Percentiles rank a stretch among this genome's conserved stretches.
Conservation (phyloP, 768 basidiomycete genomes). For the Phaeolepiota aurea region DNA sequence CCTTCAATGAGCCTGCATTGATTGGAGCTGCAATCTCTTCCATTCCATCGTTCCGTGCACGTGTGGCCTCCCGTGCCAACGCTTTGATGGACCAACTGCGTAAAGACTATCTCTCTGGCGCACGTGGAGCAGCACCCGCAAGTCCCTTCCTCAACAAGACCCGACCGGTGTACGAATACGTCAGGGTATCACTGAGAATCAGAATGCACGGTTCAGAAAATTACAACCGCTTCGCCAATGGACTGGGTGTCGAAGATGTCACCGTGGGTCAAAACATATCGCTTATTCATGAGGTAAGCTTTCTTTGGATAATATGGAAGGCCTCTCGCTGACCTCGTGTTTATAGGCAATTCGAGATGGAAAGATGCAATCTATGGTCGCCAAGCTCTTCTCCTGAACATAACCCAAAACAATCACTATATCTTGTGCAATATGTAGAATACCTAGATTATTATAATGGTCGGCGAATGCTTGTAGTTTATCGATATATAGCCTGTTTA, state of each 20-base stretch:
- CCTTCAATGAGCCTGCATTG: slow-evolving; percentile 19
- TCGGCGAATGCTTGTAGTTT: not conserved
- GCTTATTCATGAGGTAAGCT: slow-evolving; percentile 64
- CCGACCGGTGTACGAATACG: slow-evolving; percentile 67
- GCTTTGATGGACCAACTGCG: slow-evolving; percentile 40
- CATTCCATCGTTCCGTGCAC: slow-evolving; percentile 47
- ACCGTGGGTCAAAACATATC: slow-evolving; percentile 68
- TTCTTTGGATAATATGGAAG: slow-evolving; percentile 8
- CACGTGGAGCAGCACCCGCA: slow-evolving; percentile 58
- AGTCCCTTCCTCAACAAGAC: slow-evolving; percentile 60
- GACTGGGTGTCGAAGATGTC: slow-evolving; percentile 57
- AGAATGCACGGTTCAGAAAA: slow-evolving; percentile 79
- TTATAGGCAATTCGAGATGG: slow-evolving; percentile 42
- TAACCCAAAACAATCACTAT: not conserved
- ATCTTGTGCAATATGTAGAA: not conserved
- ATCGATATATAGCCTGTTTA: not conserved
- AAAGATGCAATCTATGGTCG: slow-evolving; percentile 36
- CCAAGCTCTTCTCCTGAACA: slow-evolving; percentile 24
- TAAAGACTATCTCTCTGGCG: slow-evolving; percentile 49
- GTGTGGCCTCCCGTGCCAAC: slow-evolving; percentile 39
- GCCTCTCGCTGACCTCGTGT: not conserved
- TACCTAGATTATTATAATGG: not conserved
- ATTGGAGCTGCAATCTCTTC: slow-evolving; percentile 22
- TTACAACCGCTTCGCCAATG: slow-evolving; percentile 46
- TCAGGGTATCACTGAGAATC: slow-evolving; percentile 64